These are phyloP conservation scores for Galium porrigens DNA, from an alignment of 305 asterid genomes.

Conservation along the genomic window DNA sequence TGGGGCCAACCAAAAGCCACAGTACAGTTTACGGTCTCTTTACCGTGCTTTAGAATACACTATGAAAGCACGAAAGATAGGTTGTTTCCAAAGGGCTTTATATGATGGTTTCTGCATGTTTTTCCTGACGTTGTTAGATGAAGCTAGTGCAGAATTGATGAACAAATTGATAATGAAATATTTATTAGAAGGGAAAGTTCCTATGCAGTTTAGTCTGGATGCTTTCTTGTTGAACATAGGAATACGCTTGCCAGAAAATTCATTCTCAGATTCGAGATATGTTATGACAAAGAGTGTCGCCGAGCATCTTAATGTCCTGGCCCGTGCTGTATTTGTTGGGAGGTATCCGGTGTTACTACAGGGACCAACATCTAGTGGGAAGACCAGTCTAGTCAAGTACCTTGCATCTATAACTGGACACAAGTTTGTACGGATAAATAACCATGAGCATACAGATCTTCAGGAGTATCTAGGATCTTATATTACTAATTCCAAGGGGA, in stretches of 20 bases:
- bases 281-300: slow-evolving; percentile 60
- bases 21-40: slow-evolving; percentile 86
- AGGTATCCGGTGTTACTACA: slow-evolving; percentile 87
- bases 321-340: slow-evolving; percentile 62
- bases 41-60: slow-evolving; percentile 76
- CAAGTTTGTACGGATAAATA: slow-evolving; percentile 82
- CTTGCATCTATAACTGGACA: slow-evolving; percentile 72
- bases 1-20: slow-evolving; percentile 99
- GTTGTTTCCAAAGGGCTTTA: slow-evolving; percentile 43
- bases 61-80: slow-evolving; percentile 41
- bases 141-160: slow-evolving; percentile 58
- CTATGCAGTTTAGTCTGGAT: slow-evolving; percentile 32
- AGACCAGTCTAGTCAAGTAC: slow-evolving; percentile 87
- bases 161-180: slow-evolving; percentile 32
- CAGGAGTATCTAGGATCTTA: slow-evolving; percentile 96
- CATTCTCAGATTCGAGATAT: slow-evolving; percentile 40
- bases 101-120: slow-evolving; percentile 95
- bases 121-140: slow-evolving; percentile 61
- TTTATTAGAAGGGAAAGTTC: slow-evolving; percentile 40
- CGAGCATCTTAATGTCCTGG: slow-evolving; percentile 64
- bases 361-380: slow-evolving; percentile 99
- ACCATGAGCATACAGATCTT: slow-evolving; percentile 95
- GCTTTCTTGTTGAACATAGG: slow-evolving; percentile 29
- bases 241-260: slow-evolving; percentile 12
- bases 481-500: slow-evolving; percentile 75